Evolutionary conservation across 164 flowering plant species (phyloP).

Genomic region (Buxus sempervirens): DNA sequence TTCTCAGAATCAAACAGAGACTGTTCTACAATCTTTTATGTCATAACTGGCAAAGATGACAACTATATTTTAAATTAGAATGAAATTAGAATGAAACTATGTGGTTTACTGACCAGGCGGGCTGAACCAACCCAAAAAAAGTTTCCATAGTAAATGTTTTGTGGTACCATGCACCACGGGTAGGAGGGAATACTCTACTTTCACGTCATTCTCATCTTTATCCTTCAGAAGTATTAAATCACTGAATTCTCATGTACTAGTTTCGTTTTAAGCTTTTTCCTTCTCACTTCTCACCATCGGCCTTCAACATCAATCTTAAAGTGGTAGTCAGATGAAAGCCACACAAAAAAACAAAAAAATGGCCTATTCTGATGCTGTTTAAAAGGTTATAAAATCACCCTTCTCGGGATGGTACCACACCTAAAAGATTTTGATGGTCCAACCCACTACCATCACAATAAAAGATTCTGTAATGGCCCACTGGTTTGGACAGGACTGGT

Average conservation of each 20-base stretch:
- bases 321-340: background rate
- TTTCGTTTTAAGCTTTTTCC: too few relatives aligned
- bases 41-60: background rate
- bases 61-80: too few relatives aligned
- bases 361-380: slow-evolving; percentile 5
- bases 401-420: slow-evolving; percentile 13
- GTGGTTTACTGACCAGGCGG: background rate
- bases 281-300: too few relatives aligned
- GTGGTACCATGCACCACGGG: too few relatives aligned
- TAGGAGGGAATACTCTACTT: too few relatives aligned
- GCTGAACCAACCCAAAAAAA: background rate
- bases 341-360: slow-evolving; percentile 6
- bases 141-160: too few relatives aligned
- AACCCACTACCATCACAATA: slow-evolving; percentile 13
- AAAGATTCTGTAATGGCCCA: slow-evolving; percentile 9
- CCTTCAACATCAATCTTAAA: background rate
- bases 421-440: slow-evolving; percentile 16
- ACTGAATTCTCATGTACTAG: too few relatives aligned
- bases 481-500: background rate
- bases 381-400: slow-evolving; percentile 11
- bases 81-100: too few relatives aligned
- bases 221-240: too few relatives aligned
- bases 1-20: background rate
- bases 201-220: too few relatives aligned
- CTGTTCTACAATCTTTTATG: background rate